Conservation (phyloP, 805 yeast species). For the Saccharomycopsis guyanensis region DNA sequence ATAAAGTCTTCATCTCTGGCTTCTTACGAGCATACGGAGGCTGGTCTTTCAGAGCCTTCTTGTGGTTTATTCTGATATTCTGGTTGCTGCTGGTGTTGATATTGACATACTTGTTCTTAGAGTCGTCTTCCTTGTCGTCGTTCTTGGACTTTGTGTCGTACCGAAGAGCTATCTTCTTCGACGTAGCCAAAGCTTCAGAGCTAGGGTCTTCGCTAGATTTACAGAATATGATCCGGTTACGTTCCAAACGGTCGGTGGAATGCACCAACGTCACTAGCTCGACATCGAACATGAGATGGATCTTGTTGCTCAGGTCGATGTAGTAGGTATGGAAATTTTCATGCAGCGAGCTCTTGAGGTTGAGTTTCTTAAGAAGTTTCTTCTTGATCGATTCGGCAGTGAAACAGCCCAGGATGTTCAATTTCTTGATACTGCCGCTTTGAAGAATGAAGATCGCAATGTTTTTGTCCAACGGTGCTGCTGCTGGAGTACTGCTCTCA, state of each 20-base stretch:
- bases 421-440: conserved; percentile 62
- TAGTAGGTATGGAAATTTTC: conserved; percentile 55
- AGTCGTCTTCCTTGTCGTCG: background rate
- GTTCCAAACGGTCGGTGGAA: conserved; percentile 62
- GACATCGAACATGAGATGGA: conserved; percentile 57
- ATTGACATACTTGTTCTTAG: conserved; percentile 12
- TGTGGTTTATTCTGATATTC: background rate
- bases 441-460: conserved; percentile 62
- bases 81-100: conserved; percentile 17
- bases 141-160: conserved; percentile 3
- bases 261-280: conserved; percentile 80
- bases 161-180: conserved; percentile 31
- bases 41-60: background rate
- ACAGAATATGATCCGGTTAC: conserved; percentile 62
- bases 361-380: conserved; percentile 54
- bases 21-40: conserved; percentile 19
- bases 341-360: conserved; percentile 36
- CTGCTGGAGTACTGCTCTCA: conserved; percentile 9
- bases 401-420: conserved; percentile 71
- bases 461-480: conserved; percentile 23
- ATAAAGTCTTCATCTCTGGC: conserved; percentile 31
- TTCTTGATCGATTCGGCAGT: conserved; percentile 72
- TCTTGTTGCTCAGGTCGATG: conserved; percentile 34
- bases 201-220: conserved; percentile 58
- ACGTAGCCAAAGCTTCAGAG: conserved; percentile 47